Base-by-base conservation (phyloP, 306 rosid species). In the Lathyrus tuberosus region DNA sequence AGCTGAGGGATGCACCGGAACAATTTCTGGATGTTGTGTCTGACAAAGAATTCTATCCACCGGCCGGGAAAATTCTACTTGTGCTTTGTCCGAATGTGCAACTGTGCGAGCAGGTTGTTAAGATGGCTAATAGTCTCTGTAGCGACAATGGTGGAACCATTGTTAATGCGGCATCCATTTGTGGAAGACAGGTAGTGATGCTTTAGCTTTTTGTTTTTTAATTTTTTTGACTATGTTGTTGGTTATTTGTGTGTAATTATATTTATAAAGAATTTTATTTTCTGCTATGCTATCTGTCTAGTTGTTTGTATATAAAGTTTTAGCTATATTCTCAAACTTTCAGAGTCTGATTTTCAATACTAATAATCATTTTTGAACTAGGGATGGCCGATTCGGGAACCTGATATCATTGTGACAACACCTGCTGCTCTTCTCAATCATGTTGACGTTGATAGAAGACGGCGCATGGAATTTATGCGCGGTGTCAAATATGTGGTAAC, bases 31-130 rank as follows among this genome's bases (percentile, higher is more conserved):
- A 69, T 47, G 71, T 54, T 37, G 79, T 33, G 43, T 58, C 79
- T 57, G 81, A 87, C 71, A 78, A 83, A 75, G 80, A 51, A 65
- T 42, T 33, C 30, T 67, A 81, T 60, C 58, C 17, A 2, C 42
- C 72, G 20, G 12, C 41, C 7, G 81, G 35, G 26, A 80, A 81
- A 69, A 64, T 86, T 69, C 76, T 83, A 52, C 96, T 94, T 8
- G 86, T 94, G 57, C 92, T 94, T 42, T 94, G 99, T 76, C 99
- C 96, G 2, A 94, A 94, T 84, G 97, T 88, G 56, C 89, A 89
- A 62, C 87, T 94, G 2, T 91, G 96, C 49, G 95, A 90, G 53
- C 98, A 94, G 84, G 97, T 85, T 66, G 91, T 84, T 69, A 87
- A 84, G 67, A 88, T 94, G 99, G 96, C 96, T 57, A 87, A 79